Base-by-base conservation (phyloP, 768 basidiomycete species). In the Macrolepiota dolichaula region DNA sequence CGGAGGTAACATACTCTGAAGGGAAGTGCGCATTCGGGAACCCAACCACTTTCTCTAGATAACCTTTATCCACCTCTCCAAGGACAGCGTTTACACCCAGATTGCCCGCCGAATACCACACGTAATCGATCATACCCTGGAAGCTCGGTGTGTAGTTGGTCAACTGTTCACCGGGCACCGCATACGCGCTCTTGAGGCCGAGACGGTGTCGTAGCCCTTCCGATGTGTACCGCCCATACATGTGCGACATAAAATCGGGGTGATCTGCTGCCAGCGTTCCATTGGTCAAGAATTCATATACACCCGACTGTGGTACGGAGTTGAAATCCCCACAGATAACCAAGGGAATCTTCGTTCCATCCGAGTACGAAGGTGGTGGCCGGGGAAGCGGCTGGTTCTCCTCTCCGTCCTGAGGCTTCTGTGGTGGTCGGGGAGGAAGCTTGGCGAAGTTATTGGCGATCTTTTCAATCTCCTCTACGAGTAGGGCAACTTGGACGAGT, bases 11-110 rank as follows among this genome's bases (percentile, higher is more conserved):
- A 71, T 74, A 98, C 95, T 98, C 96, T 62, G 94, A 96, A 24
- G 96, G 94, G 81, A 95, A 97, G 71, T 98, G 94, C 1, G 88
- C 85, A 73, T 98, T 96, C 29, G 97, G 97, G 81, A 98, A 98
- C 38, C 97, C 97, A 49, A 98, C 96, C 17, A 86, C 86, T 77
- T 93, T 93, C 65, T 89, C 86, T 71, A 98, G 71, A 77, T 99
- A 99, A 25, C 71, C 71, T 67, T 79, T 81, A 71, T 98, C 95
- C 61, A 98, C 87, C 72, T 91, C 93, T 13, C 92, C 92, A 47
- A 98, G 78, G n/a, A 96, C 85, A 22, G 88, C 87, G 63, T 88
- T 94, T 27, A 92, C 86, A 10, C 83, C 80, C 53, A 98, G 66
- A 62, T 85, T 92, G 52, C 80, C 76, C 0, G 85, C 82, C 61